phyloP scores from a whole-genome alignment of 2,329 filamentous ascomycete species.

The Leptosphaerulina australis region DNA sequence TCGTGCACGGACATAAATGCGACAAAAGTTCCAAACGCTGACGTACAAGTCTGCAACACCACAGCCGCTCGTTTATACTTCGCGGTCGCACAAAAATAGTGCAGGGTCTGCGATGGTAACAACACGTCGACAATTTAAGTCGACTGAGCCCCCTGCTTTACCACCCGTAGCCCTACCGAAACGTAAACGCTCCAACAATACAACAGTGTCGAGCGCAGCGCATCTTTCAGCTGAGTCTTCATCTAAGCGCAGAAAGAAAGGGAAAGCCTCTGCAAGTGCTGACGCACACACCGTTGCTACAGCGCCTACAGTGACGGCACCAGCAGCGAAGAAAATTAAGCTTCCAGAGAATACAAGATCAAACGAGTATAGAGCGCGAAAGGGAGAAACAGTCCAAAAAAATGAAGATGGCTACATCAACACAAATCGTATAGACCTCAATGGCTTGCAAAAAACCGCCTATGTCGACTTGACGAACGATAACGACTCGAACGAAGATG shows the following conservation, averaged over 20 bases:
- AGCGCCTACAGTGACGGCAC: background rate
- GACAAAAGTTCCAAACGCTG: conserved; percentile 5
- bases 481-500: conserved; percentile 7
- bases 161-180: background rate
- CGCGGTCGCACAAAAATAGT: background rate
- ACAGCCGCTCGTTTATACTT: background rate
- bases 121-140: conserved; percentile 9
- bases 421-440: too few relatives aligned
- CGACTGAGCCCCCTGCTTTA: conserved; percentile 1
- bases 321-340: background rate
- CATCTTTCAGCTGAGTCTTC: conserved; percentile 7
- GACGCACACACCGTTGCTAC: background rate
- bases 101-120: conserved; percentile 6
- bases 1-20: too few relatives aligned
- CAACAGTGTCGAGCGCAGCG: background rate
- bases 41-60: background rate
- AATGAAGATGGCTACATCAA: background rate
- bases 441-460: background rate
- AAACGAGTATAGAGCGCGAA: background rate
- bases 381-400: background rate
- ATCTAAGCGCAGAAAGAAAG: conserved; percentile 12
- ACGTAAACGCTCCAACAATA: conserved; percentile 3
- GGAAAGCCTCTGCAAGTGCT: conserved; percentile 2
- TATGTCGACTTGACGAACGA: background rate
- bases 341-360: background rate